These are phyloP conservation scores for Pyricularia sp. DNA, from an alignment of 2,329 filamentous ascomycete genomes.

Conservation along the genomic window DNA sequence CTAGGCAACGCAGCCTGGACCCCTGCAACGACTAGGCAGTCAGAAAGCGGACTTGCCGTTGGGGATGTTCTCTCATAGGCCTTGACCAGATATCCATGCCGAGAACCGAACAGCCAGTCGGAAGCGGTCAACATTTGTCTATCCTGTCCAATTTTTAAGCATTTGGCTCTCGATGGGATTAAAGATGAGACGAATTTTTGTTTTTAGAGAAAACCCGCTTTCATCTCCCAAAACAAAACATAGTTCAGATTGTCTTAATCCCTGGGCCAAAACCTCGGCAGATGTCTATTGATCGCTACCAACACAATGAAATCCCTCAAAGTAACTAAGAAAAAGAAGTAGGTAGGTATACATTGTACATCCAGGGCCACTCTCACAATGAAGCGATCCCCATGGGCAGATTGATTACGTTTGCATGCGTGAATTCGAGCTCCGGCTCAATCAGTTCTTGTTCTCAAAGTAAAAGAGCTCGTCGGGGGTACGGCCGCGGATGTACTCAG, in stretches of 20 bases:
- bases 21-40: background rate
- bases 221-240: background rate
- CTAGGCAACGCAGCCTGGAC: background rate
- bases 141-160: background rate
- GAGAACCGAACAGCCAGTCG: background rate
- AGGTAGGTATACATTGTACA: conserved; percentile 1
- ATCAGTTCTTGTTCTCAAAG: conserved; percentile 40
- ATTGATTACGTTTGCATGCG: background rate
- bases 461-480: conserved; percentile 91
- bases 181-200: background rate
- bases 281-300: conserved; percentile 1
- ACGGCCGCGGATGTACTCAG: conserved; percentile 73
- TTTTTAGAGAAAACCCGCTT: background rate
- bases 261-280: background rate
- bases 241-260: background rate
- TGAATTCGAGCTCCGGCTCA: background rate
- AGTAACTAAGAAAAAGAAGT: background rate
- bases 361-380: background rate
- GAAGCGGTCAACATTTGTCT: background rate
- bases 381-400: background rate
- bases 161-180: background rate
- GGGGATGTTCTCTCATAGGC: background rate
- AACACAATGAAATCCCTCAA: background rate
- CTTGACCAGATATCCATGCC: background rate
- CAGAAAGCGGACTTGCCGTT: background rate